phyloP scores from a whole-genome alignment of 1,139 yeast genomes.

The Torulaspora globosa region DNA sequence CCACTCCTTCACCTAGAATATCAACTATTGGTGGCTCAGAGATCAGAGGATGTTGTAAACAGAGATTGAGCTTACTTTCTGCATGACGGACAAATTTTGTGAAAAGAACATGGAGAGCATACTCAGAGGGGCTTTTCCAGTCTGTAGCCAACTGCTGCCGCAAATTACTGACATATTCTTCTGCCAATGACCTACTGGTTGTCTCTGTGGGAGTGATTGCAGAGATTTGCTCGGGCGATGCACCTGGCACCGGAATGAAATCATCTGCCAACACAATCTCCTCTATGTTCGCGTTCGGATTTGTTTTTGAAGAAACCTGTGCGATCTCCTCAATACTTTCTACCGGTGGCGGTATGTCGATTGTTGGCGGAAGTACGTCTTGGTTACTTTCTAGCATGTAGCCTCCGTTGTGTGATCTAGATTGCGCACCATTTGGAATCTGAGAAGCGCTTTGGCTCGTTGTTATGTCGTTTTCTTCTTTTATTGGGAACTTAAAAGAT shows the following conservation, averaged over 20 bases:
- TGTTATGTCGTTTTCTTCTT: neutral
- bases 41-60: constrained; percentile 63
- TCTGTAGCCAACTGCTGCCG: constrained; percentile 56
- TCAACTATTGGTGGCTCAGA: constrained; percentile 80
- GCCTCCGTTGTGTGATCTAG: neutral
- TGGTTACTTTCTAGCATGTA: neutral
- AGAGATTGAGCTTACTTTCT: constrained; percentile 73
- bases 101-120: constrained; percentile 87
- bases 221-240: constrained; percentile 7
- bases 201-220: constrained; percentile 17
- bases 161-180: constrained; percentile 29
- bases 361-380: constrained; percentile 7
- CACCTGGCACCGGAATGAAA: constrained; percentile 8
- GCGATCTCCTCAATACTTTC: constrained; percentile 10
- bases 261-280: constrained; percentile 5
- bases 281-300: neutral
- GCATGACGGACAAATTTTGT: constrained; percentile 94
- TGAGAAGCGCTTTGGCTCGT: constrained; percentile 1
- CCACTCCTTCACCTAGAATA: constrained; percentile 82
- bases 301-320: constrained; percentile 1
- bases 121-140: constrained; percentile 81
- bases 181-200: constrained; percentile 19
- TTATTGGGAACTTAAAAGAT: constrained; percentile 15
- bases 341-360: constrained; percentile 19
- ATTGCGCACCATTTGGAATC: neutral